These are phyloP conservation scores for Nakataea oryzae DNA, from an alignment of 2,329 filamentous ascomycete species.

Conservation along the genomic window DNA sequence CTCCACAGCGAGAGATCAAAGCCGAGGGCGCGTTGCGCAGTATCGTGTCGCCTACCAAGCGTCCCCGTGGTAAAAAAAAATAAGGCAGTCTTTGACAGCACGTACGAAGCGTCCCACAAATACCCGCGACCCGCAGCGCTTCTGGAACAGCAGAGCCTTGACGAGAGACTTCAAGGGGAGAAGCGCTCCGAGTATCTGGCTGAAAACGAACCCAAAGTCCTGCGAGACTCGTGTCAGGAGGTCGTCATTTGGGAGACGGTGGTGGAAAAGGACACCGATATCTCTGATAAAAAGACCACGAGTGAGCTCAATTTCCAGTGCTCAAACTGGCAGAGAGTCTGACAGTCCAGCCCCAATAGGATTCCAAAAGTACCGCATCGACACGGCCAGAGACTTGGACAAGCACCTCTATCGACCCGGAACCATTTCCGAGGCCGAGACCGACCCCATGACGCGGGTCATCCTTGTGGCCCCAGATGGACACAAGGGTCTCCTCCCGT, in stretches of 20 bases:
- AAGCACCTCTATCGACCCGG: background rate
- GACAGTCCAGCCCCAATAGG: background rate
- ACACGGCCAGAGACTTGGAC: background rate
- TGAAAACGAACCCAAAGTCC: background rate
- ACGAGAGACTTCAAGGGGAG: background rate
- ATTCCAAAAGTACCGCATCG: background rate
- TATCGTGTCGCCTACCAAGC: too few species aligned
- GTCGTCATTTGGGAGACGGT: background rate
- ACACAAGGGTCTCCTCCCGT: background rate
- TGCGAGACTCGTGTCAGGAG: background rate
- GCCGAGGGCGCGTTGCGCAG: too few species aligned
- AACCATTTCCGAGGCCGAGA: background rate
- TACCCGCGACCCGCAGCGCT: background rate
- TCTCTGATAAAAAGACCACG: background rate
- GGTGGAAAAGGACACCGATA: background rate
- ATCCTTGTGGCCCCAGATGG: background rate
- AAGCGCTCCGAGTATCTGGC: background rate
- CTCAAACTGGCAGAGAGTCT: background rate
- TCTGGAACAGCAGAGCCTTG: background rate
- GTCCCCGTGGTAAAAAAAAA: too few species aligned
- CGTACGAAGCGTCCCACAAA: background rate
- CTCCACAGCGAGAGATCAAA: too few species aligned
- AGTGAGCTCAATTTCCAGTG: background rate
- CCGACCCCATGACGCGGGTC: background rate
- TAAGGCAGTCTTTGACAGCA: background rate